Evolutionary conservation across 345 rosid species (phyloP), one percentile per base, ranked within the genome.

Genomic region (Brassica nigra): DNA sequence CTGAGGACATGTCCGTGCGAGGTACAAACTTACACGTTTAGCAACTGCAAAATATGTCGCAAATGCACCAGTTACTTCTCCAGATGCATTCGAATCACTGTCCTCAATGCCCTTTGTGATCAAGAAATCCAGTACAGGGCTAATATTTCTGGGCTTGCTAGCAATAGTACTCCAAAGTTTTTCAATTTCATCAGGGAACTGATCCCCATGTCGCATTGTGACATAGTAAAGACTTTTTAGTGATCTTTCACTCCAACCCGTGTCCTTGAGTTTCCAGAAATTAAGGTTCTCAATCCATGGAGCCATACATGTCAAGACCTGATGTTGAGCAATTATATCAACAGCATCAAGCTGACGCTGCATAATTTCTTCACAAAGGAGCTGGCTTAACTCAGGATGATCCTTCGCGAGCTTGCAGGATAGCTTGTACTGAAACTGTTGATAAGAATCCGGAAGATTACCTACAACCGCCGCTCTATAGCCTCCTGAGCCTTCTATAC

Each of bases 241-340:
- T 84, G 91, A 84, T 82, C 99, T 89, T 72, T 93, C 98, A 86
- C 97, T 89, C 99, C 99, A 95, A 78, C 98, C 98, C 0, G 99
- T 91, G 78, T 95, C 99, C 89, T 91, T 95, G 74, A 93, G 97
- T 87, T 91, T 95, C 98, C 98, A 95, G 84, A 95, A 91, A 81
- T 95, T 91, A 66, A 95, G 97, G 69, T 95, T 95, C 85, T 95
- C 99, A 84, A 95, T 95, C 98, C 99, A 95, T 27, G 99, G 99
- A 84, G 99, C 99, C 99, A 95, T 91, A 83, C 99, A 95, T 6
- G 99, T 95, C 82, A 95, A 86, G 75, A 93, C 99, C 89, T 95
- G 99, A 86, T 95, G 99, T 83, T 95, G 99, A 36, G 98, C 97
- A 82, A 95, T 95, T 75, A 95, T 95, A 82, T 95, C 97, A 64